Evolutionary conservation across 2,329 filamentous ascomycete genomes (phyloP), one percentile per base, ranked within the genome.

Genomic region (Colletotrichum caudatum): DNA sequence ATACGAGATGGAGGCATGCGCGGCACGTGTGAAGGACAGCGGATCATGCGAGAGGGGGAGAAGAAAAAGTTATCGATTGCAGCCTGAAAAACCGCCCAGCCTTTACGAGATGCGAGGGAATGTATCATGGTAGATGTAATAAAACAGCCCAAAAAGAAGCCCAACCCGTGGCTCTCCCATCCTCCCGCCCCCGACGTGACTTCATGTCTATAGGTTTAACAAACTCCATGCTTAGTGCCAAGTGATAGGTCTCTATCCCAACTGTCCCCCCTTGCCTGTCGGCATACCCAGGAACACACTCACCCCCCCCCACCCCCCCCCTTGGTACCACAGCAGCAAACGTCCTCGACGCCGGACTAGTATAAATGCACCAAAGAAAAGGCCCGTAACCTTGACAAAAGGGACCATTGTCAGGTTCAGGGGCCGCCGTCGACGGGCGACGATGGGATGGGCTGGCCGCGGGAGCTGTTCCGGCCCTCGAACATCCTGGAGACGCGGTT

Each of bases 171-270:
- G 29, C 29, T 29, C 29, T 29, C 12, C 48, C 39, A 18, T 41
- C 65, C 46, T 53, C n/a, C 9, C 44, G 26, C 53, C 2, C 37
- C 23, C 62, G 41, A n/a, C 35, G 46, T 69, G 37, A n/a, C 56
- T 14, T 33, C 3, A n/a, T 44, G 35, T 69, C 66, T 69, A 69
- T 69, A 26, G 29, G 29, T 60, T 57, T 54, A 46, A 39, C 62
- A 65, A 67, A 69, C 66, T 69, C 66, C 66, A 54, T 69, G 66
- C 66, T 65, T 23, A 65, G 66, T 65, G 66, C 61, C 54, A 53
- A 69, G 54, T 58, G 37, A 20, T 44, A 33, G 5, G 5, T 6
- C 1, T 46, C 9, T 6, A 14, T 62, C 37, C 23, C 29, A 29
- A 11, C 57, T 20, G 16, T 29, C n/a, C 6, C 35, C 35, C 6